A percentile compares a stretch with the other conserved stretches of the same genome.
These are phyloP conservation scores for Gossypioides kirkii DNA, from an alignment of 345 rosid genomes.

Conservation along the genomic window DNA sequence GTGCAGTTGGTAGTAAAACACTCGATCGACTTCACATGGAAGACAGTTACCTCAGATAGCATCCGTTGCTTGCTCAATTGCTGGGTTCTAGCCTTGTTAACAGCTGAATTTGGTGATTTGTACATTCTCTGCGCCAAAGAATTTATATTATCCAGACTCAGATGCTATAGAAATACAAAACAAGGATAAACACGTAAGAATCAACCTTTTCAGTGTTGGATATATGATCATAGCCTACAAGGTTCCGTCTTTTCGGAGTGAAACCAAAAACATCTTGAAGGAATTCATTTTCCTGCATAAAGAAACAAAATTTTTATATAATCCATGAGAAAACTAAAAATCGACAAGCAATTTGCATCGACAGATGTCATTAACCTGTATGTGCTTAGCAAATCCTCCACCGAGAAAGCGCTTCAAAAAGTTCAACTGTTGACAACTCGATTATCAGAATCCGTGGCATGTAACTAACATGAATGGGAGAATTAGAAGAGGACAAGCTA, in stretches of 20 bases:
- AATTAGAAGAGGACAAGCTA: not conserved
- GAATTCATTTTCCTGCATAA: not conserved
- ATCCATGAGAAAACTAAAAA: not conserved
- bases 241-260: not conserved
- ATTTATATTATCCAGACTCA: too few relatives aligned
- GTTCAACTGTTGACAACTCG: constrained; percentile 48
- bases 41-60: constrained; percentile 50
- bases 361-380: constrained; percentile 56
- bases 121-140: not conserved
- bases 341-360: constrained; percentile 17
- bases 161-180: too few relatives aligned
- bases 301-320: not conserved
- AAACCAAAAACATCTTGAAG: not conserved
- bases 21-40: not conserved
- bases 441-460: constrained; percentile 2
- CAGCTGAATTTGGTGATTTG: not conserved
- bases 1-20: not conserved
- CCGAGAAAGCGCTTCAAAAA: constrained; percentile 80
- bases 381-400: constrained; percentile 84
- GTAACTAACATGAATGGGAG: not conserved
- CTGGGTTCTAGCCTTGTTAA: constrained; percentile 35
- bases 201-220: not conserved
- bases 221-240: constrained; percentile 17
- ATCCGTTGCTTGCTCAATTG: constrained; percentile 73
- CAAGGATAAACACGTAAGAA: too few relatives aligned